Evolutionary conservation across 331 rosid genomes (phyloP), one percentile per base, ranked within the genome.

Genomic region (Quercus tomentella): DNA sequence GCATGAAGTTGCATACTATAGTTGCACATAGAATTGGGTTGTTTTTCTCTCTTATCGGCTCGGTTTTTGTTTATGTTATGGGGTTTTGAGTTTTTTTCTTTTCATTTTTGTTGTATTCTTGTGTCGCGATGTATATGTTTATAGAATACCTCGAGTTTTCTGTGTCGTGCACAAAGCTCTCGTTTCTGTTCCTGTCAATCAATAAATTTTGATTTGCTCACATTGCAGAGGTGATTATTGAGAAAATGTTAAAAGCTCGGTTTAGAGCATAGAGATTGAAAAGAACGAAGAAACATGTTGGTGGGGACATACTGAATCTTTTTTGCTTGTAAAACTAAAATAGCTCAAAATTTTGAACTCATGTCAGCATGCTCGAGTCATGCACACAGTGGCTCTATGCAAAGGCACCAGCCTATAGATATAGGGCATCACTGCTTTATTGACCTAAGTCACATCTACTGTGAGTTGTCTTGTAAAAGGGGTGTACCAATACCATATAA

Each of bases 81-180:
- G 26, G 56, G 18, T 68, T 70, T 74, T 72, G 7, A 20, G 69
- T 57, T 22, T 61, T 21, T 49, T 26, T n/a, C 0, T 52, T 23
- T 73, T 77, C 72, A 69, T 41, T 57, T 77, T 83, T 82, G 72
- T 67, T 62, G 71, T 43, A 2, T 14, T 60, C 73, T 77, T 9
- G 74, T 26, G 68, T 26, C 9, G 0, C 11, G 3, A 1, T 65
- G 43, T 65, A 12, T 31, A 65, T 65, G 22, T 65, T 30, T 30
- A 65, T 17, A 28, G 68, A 61, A 26, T 61, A 61, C 20, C 9
- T 25, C 2, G n/a, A 49, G 17, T 49, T 49, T 49, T 49, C 0
- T 4, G 4, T 11, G 54, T 12, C 54, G 12, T 37, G 12, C 12
- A 37, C 45, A 37, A 8, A 37, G 3, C 12, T 37, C 45, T 37